phyloP scores from a whole-genome alignment of 2,329 filamentous ascomycete species.

The Cercospora sp. region DNA sequence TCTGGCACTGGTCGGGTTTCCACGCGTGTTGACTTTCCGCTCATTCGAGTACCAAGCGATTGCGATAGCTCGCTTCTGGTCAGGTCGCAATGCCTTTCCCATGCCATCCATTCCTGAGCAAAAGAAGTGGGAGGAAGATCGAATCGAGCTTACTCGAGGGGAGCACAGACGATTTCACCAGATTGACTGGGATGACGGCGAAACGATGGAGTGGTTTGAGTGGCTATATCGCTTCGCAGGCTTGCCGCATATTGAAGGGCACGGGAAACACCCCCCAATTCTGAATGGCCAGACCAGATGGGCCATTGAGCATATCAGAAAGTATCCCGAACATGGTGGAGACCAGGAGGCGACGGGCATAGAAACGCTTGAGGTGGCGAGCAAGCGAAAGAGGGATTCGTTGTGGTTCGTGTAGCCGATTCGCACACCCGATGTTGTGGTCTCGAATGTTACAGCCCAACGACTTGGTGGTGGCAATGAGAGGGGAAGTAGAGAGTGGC shows the following conservation, averaged over 20 bases:
- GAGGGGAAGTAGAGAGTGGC: background rate
- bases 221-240: conserved; percentile 53
- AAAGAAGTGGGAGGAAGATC: conserved; percentile 50
- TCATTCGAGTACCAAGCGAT: conserved; percentile 60
- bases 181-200: conserved; percentile 54
- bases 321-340: conserved; percentile 22
- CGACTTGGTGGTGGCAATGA: background rate
- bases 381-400: background rate
- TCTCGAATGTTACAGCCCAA: conserved; percentile 1
- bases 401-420: conserved; percentile 14
- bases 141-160: conserved; percentile 36
- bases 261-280: conserved; percentile 25
- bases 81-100: conserved; percentile 42
- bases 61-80: conserved; percentile 53
- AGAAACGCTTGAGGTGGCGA: background rate
- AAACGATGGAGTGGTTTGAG: conserved; percentile 52
- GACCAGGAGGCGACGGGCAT: background rate
- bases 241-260: conserved; percentile 44
- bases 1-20: conserved; percentile 55
- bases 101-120: conserved; percentile 49
- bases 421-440: background rate
- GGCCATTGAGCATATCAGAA: conserved; percentile 28
- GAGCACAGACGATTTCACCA: conserved; percentile 54
- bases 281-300: conserved; percentile 24
- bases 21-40: conserved; percentile 54